A percentile compares a stretch with the other conserved stretches of the same genome.
Evolutionary conservation across 441 rosid species (phyloP).

Genomic region (Manihot esculenta): DNA sequence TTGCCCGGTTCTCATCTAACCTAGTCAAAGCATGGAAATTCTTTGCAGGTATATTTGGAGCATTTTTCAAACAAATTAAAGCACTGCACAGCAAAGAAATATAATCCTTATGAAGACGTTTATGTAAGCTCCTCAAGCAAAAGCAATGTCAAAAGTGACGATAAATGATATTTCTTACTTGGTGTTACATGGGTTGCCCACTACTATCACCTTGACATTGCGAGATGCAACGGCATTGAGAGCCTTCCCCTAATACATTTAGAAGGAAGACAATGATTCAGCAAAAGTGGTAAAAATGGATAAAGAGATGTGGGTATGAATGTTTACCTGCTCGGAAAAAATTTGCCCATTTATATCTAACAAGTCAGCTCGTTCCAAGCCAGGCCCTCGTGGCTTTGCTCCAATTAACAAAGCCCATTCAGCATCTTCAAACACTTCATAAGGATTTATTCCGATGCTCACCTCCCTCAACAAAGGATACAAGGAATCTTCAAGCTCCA

Average conservation of each 20-base stretch:
- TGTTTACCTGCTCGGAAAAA: constrained; percentile 73
- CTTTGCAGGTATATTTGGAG: constrained; percentile 93
- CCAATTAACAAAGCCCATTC: constrained; percentile 97
- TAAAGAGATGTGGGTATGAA: constrained; percentile 6
- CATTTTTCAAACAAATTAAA: constrained; percentile 87
- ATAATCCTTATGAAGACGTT: neutral
- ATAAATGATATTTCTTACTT: constrained; percentile 54
- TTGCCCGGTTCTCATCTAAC: constrained; percentile 93
- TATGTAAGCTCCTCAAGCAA: constrained; percentile 6
- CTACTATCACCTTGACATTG: constrained; percentile 86
- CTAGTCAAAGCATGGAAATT: constrained; percentile 92
- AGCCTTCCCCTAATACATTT: constrained; percentile 71
- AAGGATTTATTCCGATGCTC: constrained; percentile 69
- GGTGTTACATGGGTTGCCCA: constrained; percentile 97
- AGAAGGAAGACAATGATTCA: constrained; percentile 3
- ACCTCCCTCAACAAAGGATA: constrained; percentile 92
- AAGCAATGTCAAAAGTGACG: neutral
- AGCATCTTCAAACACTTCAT: constrained; percentile 85
- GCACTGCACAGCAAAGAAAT: constrained; percentile 50
- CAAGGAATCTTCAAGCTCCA: constrained; percentile 96
- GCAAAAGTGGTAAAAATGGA: neutral
- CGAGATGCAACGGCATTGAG: constrained; percentile 86
- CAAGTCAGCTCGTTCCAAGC: constrained; percentile 89
- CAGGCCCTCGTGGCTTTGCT: constrained; percentile 98
- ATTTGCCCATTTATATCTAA: constrained; percentile 91